Percentiles rank a stretch among this genome's conserved stretches.
phyloP scores from a whole-genome alignment of 208 protist species.

The Crithidia thermophila region DNA sequence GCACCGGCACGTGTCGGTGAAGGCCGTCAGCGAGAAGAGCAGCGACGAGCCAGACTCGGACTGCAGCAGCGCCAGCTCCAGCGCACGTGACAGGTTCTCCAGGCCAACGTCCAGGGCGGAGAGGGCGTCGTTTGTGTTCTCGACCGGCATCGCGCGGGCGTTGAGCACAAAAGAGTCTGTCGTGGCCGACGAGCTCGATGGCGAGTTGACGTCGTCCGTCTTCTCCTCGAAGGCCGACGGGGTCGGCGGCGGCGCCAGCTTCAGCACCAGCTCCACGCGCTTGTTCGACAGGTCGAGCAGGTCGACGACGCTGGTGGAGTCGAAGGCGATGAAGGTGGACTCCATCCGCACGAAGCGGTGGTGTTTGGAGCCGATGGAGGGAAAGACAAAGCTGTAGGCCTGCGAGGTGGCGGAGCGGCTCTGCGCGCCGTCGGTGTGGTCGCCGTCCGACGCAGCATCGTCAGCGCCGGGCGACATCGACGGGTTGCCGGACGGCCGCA shows the following conservation, averaged over 20 bases:
- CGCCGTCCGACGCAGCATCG: conserved; percentile 21
- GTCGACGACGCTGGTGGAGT: conserved; percentile 70
- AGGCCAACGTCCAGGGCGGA: conserved; percentile 82
- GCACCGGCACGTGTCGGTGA: conserved; percentile 67
- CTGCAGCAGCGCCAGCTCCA: conserved; percentile 60
- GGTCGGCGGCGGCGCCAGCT: conserved; percentile 56
- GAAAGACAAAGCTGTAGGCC: conserved; percentile 41
- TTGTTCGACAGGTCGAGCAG: conserved; percentile 81
- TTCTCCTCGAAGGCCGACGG: conserved; percentile 57
- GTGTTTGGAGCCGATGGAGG: conserved; percentile 35
- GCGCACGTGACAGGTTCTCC: conserved; percentile 69
- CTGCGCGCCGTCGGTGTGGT: conserved; percentile 23
- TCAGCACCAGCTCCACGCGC: conserved; percentile 70
- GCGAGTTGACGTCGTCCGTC: conserved; percentile 27
- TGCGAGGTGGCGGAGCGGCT: conserved; percentile 22
- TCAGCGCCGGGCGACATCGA: conserved; percentile 6
- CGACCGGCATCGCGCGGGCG: conserved; percentile 48
- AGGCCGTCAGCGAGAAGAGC: conserved; percentile 81
- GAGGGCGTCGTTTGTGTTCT: conserved; percentile 78
- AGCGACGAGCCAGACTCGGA: conserved; percentile 79
- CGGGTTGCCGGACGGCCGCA: conserved; percentile 7
- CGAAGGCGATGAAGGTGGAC: conserved; percentile 80
- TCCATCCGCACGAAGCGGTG: conserved; percentile 76
- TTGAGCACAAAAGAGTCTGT: conserved; percentile 71
- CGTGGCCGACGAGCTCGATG: conserved; percentile 24